Percentiles rank a stretch among this genome's conserved stretches.
phyloP scores from a whole-genome alignment of 139 green algal genomes.

The Coelastrella sp. region DNA sequence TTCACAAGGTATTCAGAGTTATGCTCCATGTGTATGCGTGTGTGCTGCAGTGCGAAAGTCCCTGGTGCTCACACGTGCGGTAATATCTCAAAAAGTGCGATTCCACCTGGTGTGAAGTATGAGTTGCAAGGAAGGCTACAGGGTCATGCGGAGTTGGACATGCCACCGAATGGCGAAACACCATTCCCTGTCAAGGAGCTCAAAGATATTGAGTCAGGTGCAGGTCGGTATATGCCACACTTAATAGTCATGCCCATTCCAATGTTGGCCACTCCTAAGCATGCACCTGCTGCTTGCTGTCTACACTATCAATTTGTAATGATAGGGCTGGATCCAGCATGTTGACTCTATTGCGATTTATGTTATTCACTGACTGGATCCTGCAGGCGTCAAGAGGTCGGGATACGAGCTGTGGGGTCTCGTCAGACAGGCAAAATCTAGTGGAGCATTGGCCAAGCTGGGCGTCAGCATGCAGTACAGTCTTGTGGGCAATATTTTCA shows the following conservation, averaged over 20 bases:
- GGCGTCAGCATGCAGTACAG: background rate
- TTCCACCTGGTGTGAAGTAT: conserved; percentile 20
- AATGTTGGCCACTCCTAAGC: no score
- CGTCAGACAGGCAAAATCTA: background rate
- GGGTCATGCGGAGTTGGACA: conserved; percentile 3
- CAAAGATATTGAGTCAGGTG: background rate
- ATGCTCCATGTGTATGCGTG: no score
- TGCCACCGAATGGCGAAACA: background rate
- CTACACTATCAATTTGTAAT: no score
- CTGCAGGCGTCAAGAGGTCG: background rate
- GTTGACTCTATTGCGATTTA: no score
- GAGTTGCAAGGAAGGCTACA: conserved; percentile 25
- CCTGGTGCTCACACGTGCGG: conserved; percentile 35
- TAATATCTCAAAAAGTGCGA: background rate
- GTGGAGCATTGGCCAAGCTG: background rate
- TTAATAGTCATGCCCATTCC: no score
- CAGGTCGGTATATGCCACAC: background rate
- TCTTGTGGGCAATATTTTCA: conserved; percentile 33
- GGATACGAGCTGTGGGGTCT: conserved; percentile 20
- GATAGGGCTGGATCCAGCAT: no score
- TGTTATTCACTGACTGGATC: no score
- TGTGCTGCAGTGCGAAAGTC: no score
- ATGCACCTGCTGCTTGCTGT: no score
- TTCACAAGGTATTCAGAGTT: no score
- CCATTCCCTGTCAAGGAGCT: background rate